phyloP scores from a whole-genome alignment of 345 rosid genomes.

The Streptanthus diversifolius region DNA sequence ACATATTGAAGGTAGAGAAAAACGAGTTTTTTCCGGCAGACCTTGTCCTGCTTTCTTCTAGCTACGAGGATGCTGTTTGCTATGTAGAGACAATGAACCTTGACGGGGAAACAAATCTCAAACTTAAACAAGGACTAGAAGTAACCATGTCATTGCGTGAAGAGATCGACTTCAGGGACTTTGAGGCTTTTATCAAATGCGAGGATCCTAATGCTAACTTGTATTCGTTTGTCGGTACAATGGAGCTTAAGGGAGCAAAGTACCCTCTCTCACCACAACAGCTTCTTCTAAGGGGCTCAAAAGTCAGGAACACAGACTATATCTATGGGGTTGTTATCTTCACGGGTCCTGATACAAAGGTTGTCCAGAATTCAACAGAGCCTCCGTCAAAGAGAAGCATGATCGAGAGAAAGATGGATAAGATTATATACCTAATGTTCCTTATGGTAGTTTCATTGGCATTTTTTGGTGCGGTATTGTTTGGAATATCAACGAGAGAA shows the following conservation, averaged over 20 bases:
- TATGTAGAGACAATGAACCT: constrained; percentile 98
- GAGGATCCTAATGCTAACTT: constrained; percentile 97
- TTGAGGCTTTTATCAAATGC: constrained; percentile 68
- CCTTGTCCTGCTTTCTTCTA: constrained; percentile 77
- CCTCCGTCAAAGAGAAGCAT: constrained; percentile 97
- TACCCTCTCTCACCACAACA: constrained; percentile 81
- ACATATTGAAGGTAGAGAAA: constrained; percentile 76
- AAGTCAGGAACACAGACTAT: constrained; percentile 82
- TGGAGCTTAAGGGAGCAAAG: constrained; percentile 56
- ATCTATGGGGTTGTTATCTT: constrained; percentile 80
- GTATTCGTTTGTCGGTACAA: constrained; percentile 73
- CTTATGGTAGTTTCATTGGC: constrained; percentile 51
- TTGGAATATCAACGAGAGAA: constrained; percentile 57
- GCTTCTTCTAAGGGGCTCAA: constrained; percentile 93
- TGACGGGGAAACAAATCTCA: constrained; percentile 94
- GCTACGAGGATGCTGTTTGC: constrained; percentile 81
- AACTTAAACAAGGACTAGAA: constrained; percentile 82
- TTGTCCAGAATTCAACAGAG: constrained; percentile 73
- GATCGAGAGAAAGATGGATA: constrained; percentile 87
- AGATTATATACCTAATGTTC: constrained; percentile 66
- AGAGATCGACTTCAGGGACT: constrained; percentile 51
- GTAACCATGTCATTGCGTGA: constrained; percentile 55
- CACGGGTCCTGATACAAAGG: constrained; percentile 94
- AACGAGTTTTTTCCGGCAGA: constrained; percentile 90
- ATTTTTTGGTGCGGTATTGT: constrained; percentile 61